Evolutionary conservation across 192 early-diverging fungal species (phyloP).

Genomic region (Coemansia sp.): DNA sequence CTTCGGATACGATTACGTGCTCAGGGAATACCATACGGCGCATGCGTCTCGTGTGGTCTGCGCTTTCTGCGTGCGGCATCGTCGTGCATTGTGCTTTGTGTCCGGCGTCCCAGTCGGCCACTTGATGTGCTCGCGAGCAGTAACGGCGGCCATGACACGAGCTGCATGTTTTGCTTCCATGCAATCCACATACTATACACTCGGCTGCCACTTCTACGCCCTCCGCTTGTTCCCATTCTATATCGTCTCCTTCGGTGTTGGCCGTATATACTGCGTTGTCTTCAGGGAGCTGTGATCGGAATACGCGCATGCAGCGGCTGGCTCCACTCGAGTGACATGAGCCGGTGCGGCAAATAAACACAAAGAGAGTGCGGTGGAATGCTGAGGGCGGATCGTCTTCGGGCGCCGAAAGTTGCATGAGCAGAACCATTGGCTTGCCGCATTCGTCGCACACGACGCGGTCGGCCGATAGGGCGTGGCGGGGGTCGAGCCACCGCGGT

Average conservation of each 20-base stretch:
- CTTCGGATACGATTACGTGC: slow-evolving; percentile 67
- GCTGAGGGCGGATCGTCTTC: slow-evolving; percentile 85
- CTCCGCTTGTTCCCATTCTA: slow-evolving; percentile 21
- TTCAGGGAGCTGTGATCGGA: slow-evolving; percentile 76
- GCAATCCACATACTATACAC: slow-evolving; percentile 73
- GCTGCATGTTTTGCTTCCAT: slow-evolving; percentile 75
- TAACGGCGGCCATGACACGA: slow-evolving; percentile 73
- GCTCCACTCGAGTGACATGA: slow-evolving; percentile 68
- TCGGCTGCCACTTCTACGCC: slow-evolving; percentile 32
- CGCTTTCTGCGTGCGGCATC: slow-evolving; percentile 7
- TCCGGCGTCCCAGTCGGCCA: slow-evolving; percentile 77
- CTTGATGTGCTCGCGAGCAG: slow-evolving; percentile 85
- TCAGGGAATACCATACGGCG: slow-evolving; percentile 59
- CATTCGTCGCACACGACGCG: slow-evolving; percentile 72
- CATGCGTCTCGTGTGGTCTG: slow-evolving; percentile 19
- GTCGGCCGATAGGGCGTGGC: slow-evolving; percentile 59
- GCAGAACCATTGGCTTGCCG: slow-evolving; percentile 68
- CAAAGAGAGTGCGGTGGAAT: slow-evolving; percentile 86
- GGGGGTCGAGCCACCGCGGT: slow-evolving; percentile 83
- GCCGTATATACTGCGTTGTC: slow-evolving; percentile 63
- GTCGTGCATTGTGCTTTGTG: slow-evolving; percentile 61
- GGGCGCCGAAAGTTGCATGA: slow-evolving; percentile 90
- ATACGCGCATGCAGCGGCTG: slow-evolving; percentile 75
- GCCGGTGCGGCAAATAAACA: slow-evolving; percentile 92
- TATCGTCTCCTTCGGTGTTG: slow-evolving; percentile 32